Conservation (phyloP, 1,284 basidiomycete species). For the Malassezia dermatis region DNA sequence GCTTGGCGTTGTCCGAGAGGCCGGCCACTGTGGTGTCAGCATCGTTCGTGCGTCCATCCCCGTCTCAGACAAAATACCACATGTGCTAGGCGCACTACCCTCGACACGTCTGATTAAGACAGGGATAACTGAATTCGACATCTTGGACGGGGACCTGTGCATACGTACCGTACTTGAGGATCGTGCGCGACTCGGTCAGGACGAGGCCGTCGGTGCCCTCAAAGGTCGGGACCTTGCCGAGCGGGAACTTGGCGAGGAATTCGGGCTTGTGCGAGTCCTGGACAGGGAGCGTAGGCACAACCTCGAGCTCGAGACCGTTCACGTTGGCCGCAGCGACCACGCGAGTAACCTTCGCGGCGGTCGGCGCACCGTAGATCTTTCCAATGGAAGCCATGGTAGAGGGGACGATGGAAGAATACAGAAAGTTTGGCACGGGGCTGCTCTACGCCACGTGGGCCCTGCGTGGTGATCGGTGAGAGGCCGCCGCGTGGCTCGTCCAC, state of each 20-base stretch:
- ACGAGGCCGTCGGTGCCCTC: constrained; percentile 68
- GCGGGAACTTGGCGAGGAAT: constrained; percentile 37
- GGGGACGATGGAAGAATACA: background rate
- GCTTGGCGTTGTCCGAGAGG: constrained; percentile 59
- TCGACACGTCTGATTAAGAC: constrained; percentile 54
- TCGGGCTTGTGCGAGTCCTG: constrained; percentile 41
- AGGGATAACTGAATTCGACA: constrained; percentile 43
- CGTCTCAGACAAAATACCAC: constrained; percentile 15
- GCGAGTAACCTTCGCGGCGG: constrained; percentile 25
- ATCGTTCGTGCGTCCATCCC: background rate
- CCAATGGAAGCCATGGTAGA: constrained; percentile 40
- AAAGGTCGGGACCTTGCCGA: constrained; percentile 60
- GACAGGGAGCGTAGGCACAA: constrained; percentile 24
- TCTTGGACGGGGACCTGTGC: constrained; percentile 60
- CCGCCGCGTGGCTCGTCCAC: background rate
- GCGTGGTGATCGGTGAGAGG: background rate
- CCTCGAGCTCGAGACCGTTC: constrained; percentile 40
- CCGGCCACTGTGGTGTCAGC: constrained; percentile 56
- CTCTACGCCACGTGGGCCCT: background rate
- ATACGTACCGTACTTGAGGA: constrained; percentile 82
- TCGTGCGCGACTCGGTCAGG: constrained; percentile 67
- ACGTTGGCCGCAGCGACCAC: constrained; percentile 37
- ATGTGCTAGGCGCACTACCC: constrained; percentile 18
- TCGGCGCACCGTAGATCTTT: constrained; percentile 34
- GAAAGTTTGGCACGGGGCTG: background rate